Evolutionary conservation across 148 eudicot species (phyloP).

Genomic region (Selenicereus undatus): DNA sequence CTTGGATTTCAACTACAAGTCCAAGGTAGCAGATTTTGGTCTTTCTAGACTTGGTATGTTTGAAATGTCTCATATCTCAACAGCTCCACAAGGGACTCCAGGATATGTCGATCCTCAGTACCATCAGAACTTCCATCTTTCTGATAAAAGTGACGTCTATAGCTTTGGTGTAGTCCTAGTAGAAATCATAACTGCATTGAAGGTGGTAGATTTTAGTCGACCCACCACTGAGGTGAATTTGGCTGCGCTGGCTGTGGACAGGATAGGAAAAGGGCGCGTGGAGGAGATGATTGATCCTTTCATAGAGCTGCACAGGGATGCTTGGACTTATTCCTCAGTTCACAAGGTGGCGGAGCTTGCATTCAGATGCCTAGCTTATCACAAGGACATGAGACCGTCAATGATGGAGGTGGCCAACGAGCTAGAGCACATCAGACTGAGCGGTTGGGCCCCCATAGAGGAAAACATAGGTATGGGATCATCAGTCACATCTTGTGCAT

Average conservation of each 20-base stretch:
- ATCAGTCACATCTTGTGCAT: not conserved
- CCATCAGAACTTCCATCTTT: constrained; percentile 60
- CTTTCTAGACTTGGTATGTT: constrained; percentile 59
- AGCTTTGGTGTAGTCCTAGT: constrained; percentile 70
- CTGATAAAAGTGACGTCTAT: constrained; percentile 68
- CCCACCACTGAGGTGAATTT: constrained; percentile 50
- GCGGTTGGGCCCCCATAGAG: not conserved
- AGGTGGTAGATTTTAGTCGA: constrained; percentile 56
- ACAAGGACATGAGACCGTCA: constrained; percentile 48
- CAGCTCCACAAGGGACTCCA: constrained; percentile 75
- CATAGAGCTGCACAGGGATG: constrained; percentile 28
- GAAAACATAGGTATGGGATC: not conserved
- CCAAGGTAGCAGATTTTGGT: constrained; percentile 80
- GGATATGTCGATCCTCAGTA: constrained; percentile 83
- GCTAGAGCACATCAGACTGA: constrained; percentile 26
- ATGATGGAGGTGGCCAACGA: constrained; percentile 46
- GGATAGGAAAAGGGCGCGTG: constrained; percentile 43
- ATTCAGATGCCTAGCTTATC: constrained; percentile 50
- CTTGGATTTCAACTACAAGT: constrained; percentile 46
- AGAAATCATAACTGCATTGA: constrained; percentile 59
- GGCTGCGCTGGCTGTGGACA: constrained; percentile 44
- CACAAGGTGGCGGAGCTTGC: constrained; percentile 50
- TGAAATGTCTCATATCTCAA: constrained; percentile 61
- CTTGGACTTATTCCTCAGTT: constrained; percentile 31
- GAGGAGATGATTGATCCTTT: constrained; percentile 58